These are phyloP conservation scores for Casuarina glauca DNA, from an alignment of 306 rosid species.

Conservation along the genomic window DNA sequence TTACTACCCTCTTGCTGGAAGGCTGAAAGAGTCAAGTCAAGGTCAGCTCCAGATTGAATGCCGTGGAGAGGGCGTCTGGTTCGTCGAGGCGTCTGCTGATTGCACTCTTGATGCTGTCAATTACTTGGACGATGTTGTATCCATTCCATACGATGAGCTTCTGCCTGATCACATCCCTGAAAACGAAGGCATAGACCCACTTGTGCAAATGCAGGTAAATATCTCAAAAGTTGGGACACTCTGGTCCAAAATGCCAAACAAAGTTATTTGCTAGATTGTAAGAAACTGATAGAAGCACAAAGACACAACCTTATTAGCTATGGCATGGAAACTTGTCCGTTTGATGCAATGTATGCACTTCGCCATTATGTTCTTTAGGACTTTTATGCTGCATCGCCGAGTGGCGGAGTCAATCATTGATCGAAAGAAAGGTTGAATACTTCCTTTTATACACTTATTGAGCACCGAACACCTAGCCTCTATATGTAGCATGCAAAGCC, in stretches of 20 bases:
- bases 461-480: no score
- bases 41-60: slow-evolving; percentile 51
- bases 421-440: no score
- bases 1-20: slow-evolving; percentile 78
- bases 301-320: no score
- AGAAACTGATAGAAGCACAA: no score
- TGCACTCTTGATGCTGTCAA: slow-evolving; percentile 45
- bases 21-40: slow-evolving; percentile 32
- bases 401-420: no score
- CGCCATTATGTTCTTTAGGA: no score
- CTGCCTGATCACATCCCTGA: slow-evolving; percentile 47
- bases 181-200: slow-evolving; percentile 37
- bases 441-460: no score
- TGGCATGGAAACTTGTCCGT: no score
- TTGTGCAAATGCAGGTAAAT: slow-evolving; percentile 68
- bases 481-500: no score
- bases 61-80: slow-evolving; percentile 58
- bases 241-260: background rate
- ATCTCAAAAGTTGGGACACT: no score
- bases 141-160: slow-evolving; percentile 48
- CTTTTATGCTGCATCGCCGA: no score
- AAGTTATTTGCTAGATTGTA: background rate
- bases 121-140: slow-evolving; percentile 44
- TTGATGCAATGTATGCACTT: no score
- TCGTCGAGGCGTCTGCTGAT: slow-evolving; percentile 57